Base-by-base conservation (phyloP, 2,329 filamentous ascomycete species). In the Pseudogymnoascus sp. region DNA sequence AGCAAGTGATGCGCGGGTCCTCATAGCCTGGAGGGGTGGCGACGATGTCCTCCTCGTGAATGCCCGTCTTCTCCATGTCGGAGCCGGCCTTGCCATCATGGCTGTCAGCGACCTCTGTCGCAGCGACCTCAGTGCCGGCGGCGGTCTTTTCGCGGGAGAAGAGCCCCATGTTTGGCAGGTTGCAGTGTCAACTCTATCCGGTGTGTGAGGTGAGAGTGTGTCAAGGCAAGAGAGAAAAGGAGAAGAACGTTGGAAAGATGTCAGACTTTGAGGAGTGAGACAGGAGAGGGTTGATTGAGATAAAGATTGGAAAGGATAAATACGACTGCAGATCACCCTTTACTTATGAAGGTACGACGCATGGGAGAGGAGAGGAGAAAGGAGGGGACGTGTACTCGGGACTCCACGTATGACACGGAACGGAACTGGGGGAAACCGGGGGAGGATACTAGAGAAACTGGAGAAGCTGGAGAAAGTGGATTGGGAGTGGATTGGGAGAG, bases 1-100 rank as follows among this genome's bases (percentile, higher is more conserved):
- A 86, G 62, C 37, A 61, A 6, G 64, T 60, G 25, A 71, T 68
- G 10, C 63, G 46, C 31, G 62, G 62, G 63, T 56, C 62, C 14
- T 60, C 59, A 1, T 40, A 1, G 12, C 14, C 38, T 1, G 34
- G 36, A 18, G 59, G 0, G 4, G 28, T 3, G 5, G 16, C 2
- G 12, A 25, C 7, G 34, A 23, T 2, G 18, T 40, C 12, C 59
- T 40, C 36, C 3, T 60, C 59, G 36, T 60, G 59, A 36, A 60
- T 34, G 50, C 16, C 28, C n/a, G 50, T 56, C 50, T 56, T 56
- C 50, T 56, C 50, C 50, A 56, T 56, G 11, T 56, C 50, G 28
- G 50, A 56, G 28, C 16, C 16, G 10, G 50, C 50, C 50, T 14
- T 56, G n/a, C 46, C 46, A 23, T 56, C 50, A 21, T 56, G 25